Evolutionary conservation across 2,329 filamentous ascomycete species (phyloP).

Genomic region (Aspergillus japonicus): DNA sequence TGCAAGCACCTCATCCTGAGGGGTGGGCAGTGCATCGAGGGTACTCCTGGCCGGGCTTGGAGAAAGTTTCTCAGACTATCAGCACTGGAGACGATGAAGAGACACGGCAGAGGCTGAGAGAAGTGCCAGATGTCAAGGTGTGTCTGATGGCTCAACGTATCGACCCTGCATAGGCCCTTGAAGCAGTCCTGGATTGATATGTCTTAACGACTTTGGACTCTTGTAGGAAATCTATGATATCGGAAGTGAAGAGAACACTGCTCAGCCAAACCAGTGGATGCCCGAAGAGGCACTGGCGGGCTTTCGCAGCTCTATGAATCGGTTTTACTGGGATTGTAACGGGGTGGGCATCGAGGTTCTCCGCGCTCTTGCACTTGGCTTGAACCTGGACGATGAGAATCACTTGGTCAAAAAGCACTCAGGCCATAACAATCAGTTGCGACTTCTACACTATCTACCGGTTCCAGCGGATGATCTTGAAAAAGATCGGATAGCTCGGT

Average conservation of each 20-base stretch:
- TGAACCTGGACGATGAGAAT: constrained; percentile 48
- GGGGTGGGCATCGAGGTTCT: constrained; percentile 47
- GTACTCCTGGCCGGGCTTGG: constrained; percentile 56
- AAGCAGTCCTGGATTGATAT: not conserved
- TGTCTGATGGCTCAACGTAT: constrained; percentile 6
- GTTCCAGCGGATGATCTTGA: constrained; percentile 47
- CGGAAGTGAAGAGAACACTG: constrained; percentile 47
- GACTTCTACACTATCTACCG: constrained; percentile 60
- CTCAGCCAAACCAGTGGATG: constrained; percentile 53
- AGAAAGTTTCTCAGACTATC: constrained; percentile 53
- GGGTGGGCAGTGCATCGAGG: constrained; percentile 53
- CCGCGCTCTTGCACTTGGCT: constrained; percentile 47
- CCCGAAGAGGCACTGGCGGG: constrained; percentile 47
- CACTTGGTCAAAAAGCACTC: constrained; percentile 53
- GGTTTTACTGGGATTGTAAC: constrained; percentile 52
- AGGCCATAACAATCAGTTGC: constrained; percentile 58
- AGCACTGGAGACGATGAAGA: constrained; percentile 44
- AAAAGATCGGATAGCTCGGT: constrained; percentile 46
- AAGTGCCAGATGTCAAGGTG: constrained; percentile 54
- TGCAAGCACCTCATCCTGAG: constrained; percentile 51
- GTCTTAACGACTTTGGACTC: not conserved
- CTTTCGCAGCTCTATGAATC: constrained; percentile 49
- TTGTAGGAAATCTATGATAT: constrained; percentile 54
- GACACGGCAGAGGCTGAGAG: constrained; percentile 43
- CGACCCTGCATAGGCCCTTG: not conserved